Evolutionary conservation across 495 filamentous ascomycete species (phyloP), one percentile per base, ranked within the genome.

Genomic region (Talaromyces wortmannii): DNA sequence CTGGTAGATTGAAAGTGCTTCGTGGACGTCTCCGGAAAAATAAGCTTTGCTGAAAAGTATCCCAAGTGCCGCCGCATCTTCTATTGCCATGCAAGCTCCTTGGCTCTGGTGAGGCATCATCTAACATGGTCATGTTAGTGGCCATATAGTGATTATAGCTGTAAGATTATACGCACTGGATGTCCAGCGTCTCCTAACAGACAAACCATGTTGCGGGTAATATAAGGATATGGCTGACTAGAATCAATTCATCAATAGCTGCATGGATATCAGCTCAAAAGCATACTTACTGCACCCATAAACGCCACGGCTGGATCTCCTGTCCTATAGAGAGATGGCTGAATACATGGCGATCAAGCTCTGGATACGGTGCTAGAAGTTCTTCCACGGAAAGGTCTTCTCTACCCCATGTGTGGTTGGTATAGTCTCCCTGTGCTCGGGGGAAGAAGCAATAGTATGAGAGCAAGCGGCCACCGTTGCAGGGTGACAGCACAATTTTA

Each of bases 51-150:
- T 67, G 60, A 80, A 82, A 0, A 80, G 17, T 2, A 78, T 66
- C 0, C 77, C 73, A 10, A 79, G 61, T 0, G 71, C 73, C 0
- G 73, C 77, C 0, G 75, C 77, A 55, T 79, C 77, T 56, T 79
- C 77, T 16, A 79, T 73, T 0, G 77, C 77, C 74, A 71, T 72
- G 51, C 77, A 78, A 10, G 73, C 73, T 36, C 76, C 77, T 57
- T 79, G 75, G 33, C 73, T 76, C 48, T 79, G 77, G 51, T 79
- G 68, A 0, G 76, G 76, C 73, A 79, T 76, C 76, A 79, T 79
- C 55, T 16, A 46, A 7, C 3, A 30, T n/a, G 23, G 2, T 6
- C 18, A 55, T 49, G 53, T 55, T 16, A 48, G 52, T 16, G 12
- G 15, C 4, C 11, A 13, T 5, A 29, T 10, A n/a, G 1, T 4